Conservation (phyloP, 768 basidiomycete species). For the Strobilomyces echinocephalus region DNA sequence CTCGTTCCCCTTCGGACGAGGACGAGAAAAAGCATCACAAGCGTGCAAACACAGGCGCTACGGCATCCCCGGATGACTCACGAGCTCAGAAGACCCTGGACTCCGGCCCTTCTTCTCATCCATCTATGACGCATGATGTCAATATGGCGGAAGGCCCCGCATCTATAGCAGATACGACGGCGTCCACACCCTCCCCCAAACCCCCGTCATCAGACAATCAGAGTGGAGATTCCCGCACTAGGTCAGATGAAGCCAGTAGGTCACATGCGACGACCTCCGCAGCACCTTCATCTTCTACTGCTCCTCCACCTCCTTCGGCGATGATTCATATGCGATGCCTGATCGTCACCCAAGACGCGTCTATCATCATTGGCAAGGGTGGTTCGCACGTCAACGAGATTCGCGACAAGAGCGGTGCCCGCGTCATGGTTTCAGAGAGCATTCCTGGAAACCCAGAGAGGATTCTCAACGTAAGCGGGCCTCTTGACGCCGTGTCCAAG, state of each 20-base stretch:
- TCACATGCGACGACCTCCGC: slow-evolving; percentile 46
- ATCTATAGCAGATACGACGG: slow-evolving; percentile 40
- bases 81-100: slow-evolving; percentile 44
- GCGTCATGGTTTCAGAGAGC: slow-evolving; percentile 96
- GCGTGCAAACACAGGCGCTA: slow-evolving; percentile 77
- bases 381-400: slow-evolving; percentile 98
- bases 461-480: slow-evolving; percentile 93
- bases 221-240: slow-evolving; percentile 37
- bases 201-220: slow-evolving; percentile 40
- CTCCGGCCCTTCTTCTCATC: slow-evolving; percentile 36
- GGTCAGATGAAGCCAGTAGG: slow-evolving; percentile 35
- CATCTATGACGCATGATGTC: slow-evolving; percentile 49
- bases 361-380: slow-evolving; percentile 96
- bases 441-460: slow-evolving; percentile 99
- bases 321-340: slow-evolving; percentile 96
- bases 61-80: slow-evolving; percentile 59
- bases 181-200: slow-evolving; percentile 55
- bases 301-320: slow-evolving; percentile 58
- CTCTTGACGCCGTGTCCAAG: slow-evolving; percentile 98
- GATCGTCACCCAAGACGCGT: slow-evolving; percentile 98
- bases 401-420: slow-evolving; percentile 92
- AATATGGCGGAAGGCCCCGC: slow-evolving; percentile 53
- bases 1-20: slow-evolving; percentile 78
- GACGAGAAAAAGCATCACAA: slow-evolving; percentile 78
- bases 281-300: slow-evolving; percentile 43